Evolutionary conservation across 2,329 filamentous ascomycete species (phyloP), one percentile per base, ranked within the genome.

Genomic region (Alternaria brassicae): DNA sequence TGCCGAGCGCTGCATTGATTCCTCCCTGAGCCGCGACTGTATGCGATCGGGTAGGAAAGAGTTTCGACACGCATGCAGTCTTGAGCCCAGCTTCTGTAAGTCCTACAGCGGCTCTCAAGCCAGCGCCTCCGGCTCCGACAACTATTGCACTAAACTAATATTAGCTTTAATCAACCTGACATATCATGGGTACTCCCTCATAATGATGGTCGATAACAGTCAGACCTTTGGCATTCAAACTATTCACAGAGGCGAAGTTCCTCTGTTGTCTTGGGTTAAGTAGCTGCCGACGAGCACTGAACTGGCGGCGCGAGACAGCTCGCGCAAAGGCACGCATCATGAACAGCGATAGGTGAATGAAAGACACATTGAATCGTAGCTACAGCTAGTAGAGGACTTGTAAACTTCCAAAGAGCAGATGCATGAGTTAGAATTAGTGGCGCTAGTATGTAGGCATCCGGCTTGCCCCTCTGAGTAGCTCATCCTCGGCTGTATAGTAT

Each of bases 1-100:
- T 85, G 64, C 83, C 84, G 15, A 86, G 74, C 3, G 84, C 84
- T 9, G 84, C 84, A 71, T 86, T 86, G 71, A 89, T 89, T 63
- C 87, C 87, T 63, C 87, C 86, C 76, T 89, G 87, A 23, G 87
- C 87, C n/a, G 87, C 87, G 58, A 89, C 87, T 10, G 86, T 89
- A 76, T 89, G 86, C 67, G 83, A 86, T 77, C 87, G 80, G 17
- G 87, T 89, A 30, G 85, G 85, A 73, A 88, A 89, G 32, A 88
- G 80, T 73, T 88, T 89, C 28, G 85, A 85, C 63, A 89, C 83
- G 78, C 86, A 89, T 62, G 86, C 86, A 60, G 86, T 89, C 67
- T 89, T 86, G 70, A 89, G 83, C 8, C 86, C 86, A 64, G 85
- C 84, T 78, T 88, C 86, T 30, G 86, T 86, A 40, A 89, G 80